Conservation (phyloP, 352 stramenopile genomes). For the Globisporangium spinosum region DNA sequence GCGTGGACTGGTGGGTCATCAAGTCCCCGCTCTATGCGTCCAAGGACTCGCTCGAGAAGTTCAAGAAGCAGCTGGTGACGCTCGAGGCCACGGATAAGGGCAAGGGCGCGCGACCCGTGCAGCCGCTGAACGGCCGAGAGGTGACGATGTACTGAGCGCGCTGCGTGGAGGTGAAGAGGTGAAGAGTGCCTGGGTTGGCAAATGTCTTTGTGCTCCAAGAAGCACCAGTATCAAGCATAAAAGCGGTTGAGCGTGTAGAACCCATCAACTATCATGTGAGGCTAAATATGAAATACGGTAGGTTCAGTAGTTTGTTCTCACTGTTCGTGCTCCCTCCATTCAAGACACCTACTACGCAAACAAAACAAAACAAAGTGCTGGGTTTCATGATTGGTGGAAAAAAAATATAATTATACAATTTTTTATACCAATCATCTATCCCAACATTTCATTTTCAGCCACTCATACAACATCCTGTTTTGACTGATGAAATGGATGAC, state of each 20-base stretch:
- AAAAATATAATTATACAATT: background rate
- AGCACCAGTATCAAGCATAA: background rate
- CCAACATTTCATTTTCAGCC: background rate
- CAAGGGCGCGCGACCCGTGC: constrained; percentile 13
- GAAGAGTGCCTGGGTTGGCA: background rate
- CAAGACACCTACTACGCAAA: background rate
- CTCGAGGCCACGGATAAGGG: constrained; percentile 18
- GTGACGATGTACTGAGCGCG: constrained; percentile 11
- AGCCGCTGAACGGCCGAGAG: constrained; percentile 17
- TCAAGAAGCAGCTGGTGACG: constrained; percentile 19
- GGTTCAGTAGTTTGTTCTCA: background rate
- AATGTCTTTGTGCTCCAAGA: background rate
- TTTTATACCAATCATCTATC: background rate
- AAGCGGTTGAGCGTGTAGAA: background rate
- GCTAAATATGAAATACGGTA: background rate
- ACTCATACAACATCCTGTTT: background rate
- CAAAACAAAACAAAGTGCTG: too few relatives aligned
- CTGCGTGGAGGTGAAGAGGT: background rate
- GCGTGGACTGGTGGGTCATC: constrained; percentile 64
- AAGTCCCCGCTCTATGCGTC: constrained; percentile 15
- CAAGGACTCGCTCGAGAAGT: constrained; percentile 6
- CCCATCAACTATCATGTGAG: constrained; percentile 2
- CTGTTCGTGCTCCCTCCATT: background rate
- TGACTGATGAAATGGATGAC: background rate
- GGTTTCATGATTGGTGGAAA: background rate